Evolutionary conservation across 371 early-diverging fungal genomes (phyloP), one percentile per base, ranked within the genome.

Genomic region (Mortierella sp.): DNA sequence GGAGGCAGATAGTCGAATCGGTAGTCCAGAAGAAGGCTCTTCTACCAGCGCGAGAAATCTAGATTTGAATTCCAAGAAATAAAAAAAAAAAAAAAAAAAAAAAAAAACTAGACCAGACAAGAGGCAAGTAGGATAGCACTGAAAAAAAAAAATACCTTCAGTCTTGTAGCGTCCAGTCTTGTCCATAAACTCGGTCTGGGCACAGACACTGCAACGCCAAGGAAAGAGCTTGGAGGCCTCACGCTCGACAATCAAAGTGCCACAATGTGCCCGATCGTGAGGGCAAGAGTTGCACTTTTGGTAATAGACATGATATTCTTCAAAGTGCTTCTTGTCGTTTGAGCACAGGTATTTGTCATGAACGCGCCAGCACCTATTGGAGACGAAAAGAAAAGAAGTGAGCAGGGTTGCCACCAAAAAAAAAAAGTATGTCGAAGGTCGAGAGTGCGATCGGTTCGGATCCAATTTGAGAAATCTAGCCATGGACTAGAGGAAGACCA

Each of bases 281-380:
- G 77, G 77, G 23, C 77, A 77, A 53, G 77, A 77, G 60, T 77
- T 77, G 69, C 77, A 77, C 62, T 77, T 77, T 68, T 77, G 77
- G 55, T 77, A 77, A 51, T 77, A 77, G 55, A 77, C 77, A 46
- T 77, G 77, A 28, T 55, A 77, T 50, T 77, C 72, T 47, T 77
- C 72, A 65, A 77, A 77, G 66, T 77, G 77, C 47, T 60, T 45
- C 72, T 77, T 44, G 62, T 77, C 68, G 15, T 15, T 58, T 12
- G 77, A 77, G 63, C 77, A 77, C 21, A 77, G 56, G 69, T 77
- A 77, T 57, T 72, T 77, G 60, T 77, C 77, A 52, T 77, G 77
- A 47, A 77, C 77, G 51, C 65, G 64, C 77, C 77, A 77, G 66
- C 77, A 77, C 77, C 77, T 77, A 62, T 18, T 0, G 21, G 37